These are phyloP conservation scores for Papiliotrema flavescens DNA, from an alignment of 1,284 basidiomycete genomes.

Conservation along the genomic window DNA sequence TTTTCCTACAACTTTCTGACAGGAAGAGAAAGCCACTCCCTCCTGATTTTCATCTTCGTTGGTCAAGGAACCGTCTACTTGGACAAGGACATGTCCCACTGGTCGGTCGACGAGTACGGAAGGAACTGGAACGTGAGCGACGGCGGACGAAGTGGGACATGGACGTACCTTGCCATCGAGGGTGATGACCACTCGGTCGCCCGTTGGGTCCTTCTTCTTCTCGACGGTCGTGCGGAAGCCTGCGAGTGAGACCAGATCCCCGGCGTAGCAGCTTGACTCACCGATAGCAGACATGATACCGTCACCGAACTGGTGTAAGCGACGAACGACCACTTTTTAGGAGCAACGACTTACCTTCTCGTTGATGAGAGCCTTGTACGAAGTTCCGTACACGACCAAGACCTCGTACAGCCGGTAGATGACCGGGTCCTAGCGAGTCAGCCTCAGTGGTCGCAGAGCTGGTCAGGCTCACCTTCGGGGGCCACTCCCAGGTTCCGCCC, in stretches of 20 bases:
- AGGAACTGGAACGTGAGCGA: constrained; percentile 19
- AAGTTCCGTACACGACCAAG: constrained; percentile 68
- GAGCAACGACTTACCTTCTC: constrained; percentile 63
- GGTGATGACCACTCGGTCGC: constrained; percentile 74
- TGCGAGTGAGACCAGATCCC: not conserved
- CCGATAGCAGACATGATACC: constrained; percentile 88
- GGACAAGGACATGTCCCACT: constrained; percentile 14
- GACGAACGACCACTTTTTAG: not conserved
- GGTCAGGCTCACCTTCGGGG: constrained; percentile 28
- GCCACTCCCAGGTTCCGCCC: constrained; percentile 37
- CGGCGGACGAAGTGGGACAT: not conserved
- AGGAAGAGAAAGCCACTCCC: too few relatives aligned
- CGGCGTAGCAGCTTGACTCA: constrained; percentile 3
- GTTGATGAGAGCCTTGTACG: constrained; percentile 67
- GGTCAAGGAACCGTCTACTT: not conserved
- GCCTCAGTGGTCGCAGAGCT: not conserved
- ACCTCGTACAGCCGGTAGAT: constrained; percentile 83
- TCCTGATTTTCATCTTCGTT: too few relatives aligned
- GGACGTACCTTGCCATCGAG: constrained; percentile 63
- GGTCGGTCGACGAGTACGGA: constrained; percentile 23
- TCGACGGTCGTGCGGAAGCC: constrained; percentile 69
- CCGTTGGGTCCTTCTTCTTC: constrained; percentile 73
- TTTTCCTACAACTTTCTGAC: too few relatives aligned
- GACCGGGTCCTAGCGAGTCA: constrained; percentile 59
- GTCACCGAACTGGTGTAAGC: constrained; percentile 67